phyloP scores from a whole-genome alignment of 768 basidiomycete genomes.

The Russula dissimulans region DNA sequence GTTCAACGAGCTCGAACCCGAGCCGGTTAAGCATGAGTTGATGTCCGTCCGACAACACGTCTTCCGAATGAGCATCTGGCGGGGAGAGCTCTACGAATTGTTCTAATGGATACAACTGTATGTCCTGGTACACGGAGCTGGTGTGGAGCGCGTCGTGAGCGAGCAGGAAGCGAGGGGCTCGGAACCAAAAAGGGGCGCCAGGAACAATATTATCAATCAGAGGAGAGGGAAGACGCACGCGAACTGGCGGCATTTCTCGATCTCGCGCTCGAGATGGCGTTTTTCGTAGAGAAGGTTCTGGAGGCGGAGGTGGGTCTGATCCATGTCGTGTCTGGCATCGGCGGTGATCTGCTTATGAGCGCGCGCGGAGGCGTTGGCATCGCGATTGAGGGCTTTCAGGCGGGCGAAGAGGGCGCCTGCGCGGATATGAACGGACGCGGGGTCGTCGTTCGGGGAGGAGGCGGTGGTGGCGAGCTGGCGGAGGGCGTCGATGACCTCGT shows the following conservation, averaged over 20 bases:
- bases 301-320: conserved; percentile 75
- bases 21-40: conserved; percentile 83
- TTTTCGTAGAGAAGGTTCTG: conserved; percentile 88
- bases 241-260: conserved; percentile 87
- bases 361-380: conserved; percentile 62
- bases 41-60: conserved; percentile 59
- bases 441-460: conserved; percentile 34
- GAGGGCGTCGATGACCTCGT: conserved; percentile 51
- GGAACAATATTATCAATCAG: neutral
- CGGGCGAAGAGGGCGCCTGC: conserved; percentile 71
- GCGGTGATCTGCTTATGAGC: conserved; percentile 60
- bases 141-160: neutral
- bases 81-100: conserved; percentile 67
- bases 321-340: conserved; percentile 80
- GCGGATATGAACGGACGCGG: conserved; percentile 47
- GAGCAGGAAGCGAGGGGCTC: neutral
- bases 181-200: neutral
- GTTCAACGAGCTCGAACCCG: conserved; percentile 79
- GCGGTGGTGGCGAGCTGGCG: conserved; percentile 49
- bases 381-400: conserved; percentile 70
- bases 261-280: conserved; percentile 82
- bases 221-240: conserved; percentile 47
- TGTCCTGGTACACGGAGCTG: conserved; percentile 84
- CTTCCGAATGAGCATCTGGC: conserved; percentile 50
- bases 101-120: conserved; percentile 60